These are phyloP conservation scores for Mycena amicta DNA, from an alignment of 768 basidiomycete genomes.

Conservation along the genomic window DNA sequence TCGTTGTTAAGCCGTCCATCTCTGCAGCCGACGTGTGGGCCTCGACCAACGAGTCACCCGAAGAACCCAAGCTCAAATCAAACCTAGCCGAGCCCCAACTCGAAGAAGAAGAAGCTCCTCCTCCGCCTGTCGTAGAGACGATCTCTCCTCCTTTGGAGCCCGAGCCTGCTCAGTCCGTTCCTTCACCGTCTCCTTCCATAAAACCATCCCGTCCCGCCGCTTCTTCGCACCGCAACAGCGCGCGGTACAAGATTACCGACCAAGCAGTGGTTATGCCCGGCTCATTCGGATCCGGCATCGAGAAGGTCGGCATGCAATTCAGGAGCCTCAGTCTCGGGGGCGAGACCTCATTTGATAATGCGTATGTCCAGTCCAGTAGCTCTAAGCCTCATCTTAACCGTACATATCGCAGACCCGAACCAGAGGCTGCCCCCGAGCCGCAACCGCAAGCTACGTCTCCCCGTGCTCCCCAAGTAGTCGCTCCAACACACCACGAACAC, in stretches of 20 bases:
- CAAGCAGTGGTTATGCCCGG: constrained; percentile 83
- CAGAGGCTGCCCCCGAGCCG: constrained; percentile 34
- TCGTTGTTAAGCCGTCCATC: constrained; percentile 30
- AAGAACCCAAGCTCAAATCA: constrained; percentile 24
- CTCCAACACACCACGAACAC: constrained; percentile 28
- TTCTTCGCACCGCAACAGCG: constrained; percentile 55
- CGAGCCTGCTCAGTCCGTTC: constrained; percentile 37
- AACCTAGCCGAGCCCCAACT: too few relatives aligned
- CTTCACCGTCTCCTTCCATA: constrained; percentile 45
- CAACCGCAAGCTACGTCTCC: constrained; percentile 40
- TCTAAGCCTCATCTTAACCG: too few relatives aligned
- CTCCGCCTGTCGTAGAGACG: constrained; percentile 29
- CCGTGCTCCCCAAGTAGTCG: constrained; percentile 38
- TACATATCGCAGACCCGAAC: constrained; percentile 32
- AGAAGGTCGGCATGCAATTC: constrained; percentile 90
- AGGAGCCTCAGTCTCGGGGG: constrained; percentile 80
- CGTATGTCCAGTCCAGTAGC: too few relatives aligned
- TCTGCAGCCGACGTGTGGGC: constrained; percentile 25
- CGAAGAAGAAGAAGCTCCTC: constrained; percentile 34
- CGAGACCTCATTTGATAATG: constrained; percentile 58
- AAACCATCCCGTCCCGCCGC: constrained; percentile 56
- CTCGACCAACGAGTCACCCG: constrained; percentile 26
- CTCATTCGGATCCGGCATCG: constrained; percentile 61
- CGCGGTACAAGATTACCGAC: constrained; percentile 72
- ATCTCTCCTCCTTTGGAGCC: constrained; percentile 37